Percentiles rank a stretch among this genome's conserved stretches.
phyloP scores from a whole-genome alignment of 2,329 filamentous ascomycete species.

The Arthrobotrys iridis region DNA sequence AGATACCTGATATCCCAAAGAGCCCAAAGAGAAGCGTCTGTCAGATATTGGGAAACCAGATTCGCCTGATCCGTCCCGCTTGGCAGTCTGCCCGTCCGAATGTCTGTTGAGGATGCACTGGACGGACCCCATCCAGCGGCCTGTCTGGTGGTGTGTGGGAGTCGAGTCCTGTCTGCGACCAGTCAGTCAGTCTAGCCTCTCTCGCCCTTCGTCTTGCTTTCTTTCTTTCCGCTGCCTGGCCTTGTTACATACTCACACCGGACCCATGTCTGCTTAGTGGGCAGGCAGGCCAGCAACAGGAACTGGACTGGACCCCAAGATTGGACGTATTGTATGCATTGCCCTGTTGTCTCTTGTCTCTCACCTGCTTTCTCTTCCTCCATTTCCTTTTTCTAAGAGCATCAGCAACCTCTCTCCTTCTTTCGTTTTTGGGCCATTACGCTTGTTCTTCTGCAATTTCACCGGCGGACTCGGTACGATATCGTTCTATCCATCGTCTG shows the following conservation, averaged over 20 bases:
- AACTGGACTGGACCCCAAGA: slow-evolving; percentile 44
- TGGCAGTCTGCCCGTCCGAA: slow-evolving; percentile 35
- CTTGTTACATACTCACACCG: slow-evolving; percentile 51
- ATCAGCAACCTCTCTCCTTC: slow-evolving; percentile 27
- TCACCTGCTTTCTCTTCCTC: slow-evolving; percentile 47
- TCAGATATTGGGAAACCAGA: slow-evolving; percentile 50
- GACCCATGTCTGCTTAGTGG: slow-evolving; percentile 48
- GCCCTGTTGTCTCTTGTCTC: slow-evolving; percentile 55
- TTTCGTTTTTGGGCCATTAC: slow-evolving; percentile 22
- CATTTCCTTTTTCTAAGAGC: slow-evolving; percentile 41
- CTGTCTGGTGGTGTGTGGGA: slow-evolving; percentile 28
- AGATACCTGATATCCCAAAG: slow-evolving; percentile 16
- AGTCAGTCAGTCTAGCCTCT: slow-evolving; percentile 49
- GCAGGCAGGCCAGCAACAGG: slow-evolving; percentile 42
- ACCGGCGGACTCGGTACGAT: slow-evolving; percentile 36
- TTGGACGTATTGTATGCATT: slow-evolving; percentile 54
- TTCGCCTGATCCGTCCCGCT: slow-evolving; percentile 48
- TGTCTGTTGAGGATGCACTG: slow-evolving; percentile 23
- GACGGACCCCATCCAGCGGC: slow-evolving; percentile 26
- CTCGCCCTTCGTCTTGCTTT: background rate
- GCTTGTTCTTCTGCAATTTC: background rate
- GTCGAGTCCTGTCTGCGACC: slow-evolving; percentile 10
- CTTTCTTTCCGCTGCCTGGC: slow-evolving; percentile 40
- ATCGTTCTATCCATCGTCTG: too few relatives aligned
- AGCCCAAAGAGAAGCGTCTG: slow-evolving; percentile 8